phyloP scores from a whole-genome alignment of 2,329 filamentous ascomycete genomes.

The Apiospora phragmitis region DNA sequence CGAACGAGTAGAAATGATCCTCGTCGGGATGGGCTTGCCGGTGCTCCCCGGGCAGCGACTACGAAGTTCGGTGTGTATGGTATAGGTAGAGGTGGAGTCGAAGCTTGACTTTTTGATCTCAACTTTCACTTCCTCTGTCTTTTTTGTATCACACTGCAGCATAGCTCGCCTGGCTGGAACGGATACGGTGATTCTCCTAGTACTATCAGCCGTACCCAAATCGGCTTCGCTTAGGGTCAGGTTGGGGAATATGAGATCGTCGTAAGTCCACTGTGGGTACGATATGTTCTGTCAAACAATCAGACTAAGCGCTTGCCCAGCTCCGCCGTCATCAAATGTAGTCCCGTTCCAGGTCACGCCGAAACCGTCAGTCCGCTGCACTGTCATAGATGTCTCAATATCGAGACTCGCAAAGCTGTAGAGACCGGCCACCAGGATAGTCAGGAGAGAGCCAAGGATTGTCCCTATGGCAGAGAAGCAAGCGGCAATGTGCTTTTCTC shows the following conservation, averaged over 20 bases:
- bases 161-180: not conserved
- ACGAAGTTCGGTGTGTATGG: not conserved
- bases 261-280: not conserved
- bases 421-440: constrained; percentile 11
- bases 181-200: not conserved
- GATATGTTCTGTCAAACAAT: not conserved
- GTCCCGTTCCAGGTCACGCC: not conserved
- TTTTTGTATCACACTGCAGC: not conserved
- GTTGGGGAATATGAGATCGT: not conserved
- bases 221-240: not conserved
- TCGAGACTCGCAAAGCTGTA: not conserved
- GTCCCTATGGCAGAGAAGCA: not conserved
- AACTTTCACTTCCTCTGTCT: not conserved
- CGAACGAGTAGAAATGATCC: not conserved
- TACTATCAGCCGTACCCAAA: not conserved
- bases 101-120: not conserved
- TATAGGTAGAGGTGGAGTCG: not conserved
- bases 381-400: not conserved
- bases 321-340: not conserved
- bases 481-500: not conserved
- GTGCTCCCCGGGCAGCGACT: not conserved
- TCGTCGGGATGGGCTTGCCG: not conserved
- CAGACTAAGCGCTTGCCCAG: not conserved
- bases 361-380: not conserved
- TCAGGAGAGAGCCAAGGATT: not conserved